Evolutionary conservation across 805 yeast genomes (phyloP).

Genomic region (Ascoidea rubescens): DNA sequence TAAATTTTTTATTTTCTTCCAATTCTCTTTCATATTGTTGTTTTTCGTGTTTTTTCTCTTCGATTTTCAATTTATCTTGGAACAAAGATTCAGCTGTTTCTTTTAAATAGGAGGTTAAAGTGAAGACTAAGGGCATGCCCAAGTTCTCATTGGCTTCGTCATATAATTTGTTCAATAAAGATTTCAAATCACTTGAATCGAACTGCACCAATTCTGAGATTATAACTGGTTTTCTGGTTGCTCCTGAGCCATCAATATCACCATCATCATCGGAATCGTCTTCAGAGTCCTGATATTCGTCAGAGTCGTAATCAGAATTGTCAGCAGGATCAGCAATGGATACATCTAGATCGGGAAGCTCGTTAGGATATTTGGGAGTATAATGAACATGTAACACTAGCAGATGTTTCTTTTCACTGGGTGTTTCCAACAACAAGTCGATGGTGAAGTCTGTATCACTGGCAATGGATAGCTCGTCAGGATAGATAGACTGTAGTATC

Average conservation of each 20-base stretch:
- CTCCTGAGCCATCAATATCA: slow-evolving; percentile 26
- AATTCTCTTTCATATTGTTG: slow-evolving; percentile 51
- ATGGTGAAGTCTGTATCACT: slow-evolving; percentile 41
- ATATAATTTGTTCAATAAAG: slow-evolving; percentile 25
- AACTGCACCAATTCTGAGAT: slow-evolving; percentile 47
- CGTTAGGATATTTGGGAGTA: slow-evolving; percentile 76
- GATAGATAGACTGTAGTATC: slow-evolving; percentile 81
- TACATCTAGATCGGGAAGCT: slow-evolving; percentile 44
- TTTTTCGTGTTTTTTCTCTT: slow-evolving; percentile 45
- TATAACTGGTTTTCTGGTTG: slow-evolving; percentile 27
- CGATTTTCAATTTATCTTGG: slow-evolving; percentile 35
- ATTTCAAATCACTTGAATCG: slow-evolving; percentile 29
- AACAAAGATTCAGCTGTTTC: slow-evolving; percentile 68
- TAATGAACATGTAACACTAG: slow-evolving; percentile 49
- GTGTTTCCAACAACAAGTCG: slow-evolving; percentile 51
- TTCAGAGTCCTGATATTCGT: slow-evolving; percentile 17
- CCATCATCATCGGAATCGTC: slow-evolving; percentile 28
- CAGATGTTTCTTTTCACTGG: slow-evolving; percentile 42
- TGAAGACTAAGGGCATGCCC: slow-evolving; percentile 87
- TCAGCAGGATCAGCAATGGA: slow-evolving; percentile 18
- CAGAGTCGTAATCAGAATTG: slow-evolving; percentile 19
- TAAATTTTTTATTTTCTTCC: slow-evolving; percentile 80
- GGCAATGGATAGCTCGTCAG: slow-evolving; percentile 57
- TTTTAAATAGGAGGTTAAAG: slow-evolving; percentile 62
- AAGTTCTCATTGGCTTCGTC: slow-evolving; percentile 63